phyloP scores from a whole-genome alignment of 2,329 filamentous ascomycete species.

The Pseudogymnoascus sp. region DNA sequence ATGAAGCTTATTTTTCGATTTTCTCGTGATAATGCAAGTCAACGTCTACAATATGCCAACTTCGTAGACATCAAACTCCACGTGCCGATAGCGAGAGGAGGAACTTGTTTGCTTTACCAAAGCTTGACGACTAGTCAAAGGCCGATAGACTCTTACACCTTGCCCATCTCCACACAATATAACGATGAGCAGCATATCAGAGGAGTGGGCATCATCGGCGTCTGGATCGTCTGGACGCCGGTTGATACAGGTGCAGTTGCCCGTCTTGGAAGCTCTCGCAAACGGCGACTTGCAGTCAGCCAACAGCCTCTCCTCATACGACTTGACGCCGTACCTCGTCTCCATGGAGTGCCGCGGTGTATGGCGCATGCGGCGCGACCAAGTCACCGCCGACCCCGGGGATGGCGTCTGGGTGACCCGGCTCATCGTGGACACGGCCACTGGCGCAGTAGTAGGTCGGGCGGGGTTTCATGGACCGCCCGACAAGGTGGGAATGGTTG shows the following conservation, averaged over 20 bases:
- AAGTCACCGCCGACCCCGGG: background rate
- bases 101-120: background rate
- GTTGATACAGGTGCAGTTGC: background rate
- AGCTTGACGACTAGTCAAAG: background rate
- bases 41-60: background rate
- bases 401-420: background rate
- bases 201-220: background rate
- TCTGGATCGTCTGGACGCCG: background rate
- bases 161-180: background rate
- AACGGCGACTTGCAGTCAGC: background rate
- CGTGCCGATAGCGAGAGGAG: background rate
- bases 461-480: slow-evolving; percentile 11
- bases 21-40: background rate
- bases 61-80: background rate
- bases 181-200: background rate
- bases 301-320: background rate
- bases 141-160: too few relatives aligned
- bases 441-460: background rate
- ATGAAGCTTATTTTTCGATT: background rate
- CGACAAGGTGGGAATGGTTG: slow-evolving; percentile 11
- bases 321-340: background rate
- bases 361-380: background rate
- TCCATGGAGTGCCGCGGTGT: background rate
- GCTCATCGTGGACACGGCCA: background rate
- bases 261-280: background rate